Percentiles rank a stretch among this genome's conserved stretches.
phyloP scores from a whole-genome alignment of 2,329 filamentous ascomycete species.

The Sordariomycetes sp. region DNA sequence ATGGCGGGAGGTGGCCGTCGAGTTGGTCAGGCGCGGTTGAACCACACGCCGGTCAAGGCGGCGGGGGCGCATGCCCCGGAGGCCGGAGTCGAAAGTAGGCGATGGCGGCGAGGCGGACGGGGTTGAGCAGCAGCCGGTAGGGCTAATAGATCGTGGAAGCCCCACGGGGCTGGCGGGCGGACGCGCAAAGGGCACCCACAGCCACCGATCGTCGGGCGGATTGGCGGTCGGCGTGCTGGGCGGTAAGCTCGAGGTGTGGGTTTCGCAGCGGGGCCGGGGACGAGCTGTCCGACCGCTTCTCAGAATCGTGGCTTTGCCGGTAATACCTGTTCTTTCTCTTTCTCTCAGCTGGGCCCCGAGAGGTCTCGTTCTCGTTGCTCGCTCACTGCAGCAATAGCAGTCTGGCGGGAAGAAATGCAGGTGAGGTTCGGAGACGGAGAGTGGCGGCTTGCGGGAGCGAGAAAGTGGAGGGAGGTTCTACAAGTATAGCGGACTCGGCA shows the following conservation, averaged over 20 bases:
- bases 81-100: background rate
- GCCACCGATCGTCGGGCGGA: background rate
- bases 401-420: background rate
- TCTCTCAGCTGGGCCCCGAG: background rate
- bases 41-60: background rate
- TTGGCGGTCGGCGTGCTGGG: background rate
- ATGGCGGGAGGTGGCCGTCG: background rate
- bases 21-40: background rate
- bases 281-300: background rate
- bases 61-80: background rate
- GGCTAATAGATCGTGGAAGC: background rate
- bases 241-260: background rate
- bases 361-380: background rate
- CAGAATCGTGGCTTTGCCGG: background rate
- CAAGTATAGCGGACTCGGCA: no score
- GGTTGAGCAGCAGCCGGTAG: background rate
- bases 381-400: background rate
- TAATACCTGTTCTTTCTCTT: background rate
- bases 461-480: background rate
- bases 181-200: background rate
- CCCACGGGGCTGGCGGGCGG: no score
- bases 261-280: background rate
- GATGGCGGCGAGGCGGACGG: background rate
- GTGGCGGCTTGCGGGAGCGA: background rate
- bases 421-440: background rate